These are phyloP conservation scores for Diphasiastrum complanatum DNA, from an alignment of 83 land plant genomes.

Conservation along the genomic window DNA sequence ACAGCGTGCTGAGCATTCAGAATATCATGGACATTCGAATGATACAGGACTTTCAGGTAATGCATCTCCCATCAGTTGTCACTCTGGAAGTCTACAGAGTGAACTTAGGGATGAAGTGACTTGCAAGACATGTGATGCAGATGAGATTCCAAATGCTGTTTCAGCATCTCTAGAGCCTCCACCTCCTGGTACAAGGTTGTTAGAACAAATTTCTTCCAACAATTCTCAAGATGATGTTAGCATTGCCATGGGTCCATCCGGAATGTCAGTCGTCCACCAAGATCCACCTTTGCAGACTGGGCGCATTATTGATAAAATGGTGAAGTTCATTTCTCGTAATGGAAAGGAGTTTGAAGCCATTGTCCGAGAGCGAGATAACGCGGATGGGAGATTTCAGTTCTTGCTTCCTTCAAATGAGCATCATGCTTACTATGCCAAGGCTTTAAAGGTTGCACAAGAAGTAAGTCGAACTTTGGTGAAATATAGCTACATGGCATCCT, in stretches of 20 bases:
- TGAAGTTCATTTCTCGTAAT: conserved; percentile 62
- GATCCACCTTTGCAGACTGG: conserved; percentile 59
- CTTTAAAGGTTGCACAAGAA: conserved; percentile 47
- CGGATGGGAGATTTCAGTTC: conserved; percentile 52
- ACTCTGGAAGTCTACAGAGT: no score
- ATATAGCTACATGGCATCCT: background rate
- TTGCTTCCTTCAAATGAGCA: conserved; percentile 50
- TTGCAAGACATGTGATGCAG: background rate
- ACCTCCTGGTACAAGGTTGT: background rate
- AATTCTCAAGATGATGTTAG: background rate
- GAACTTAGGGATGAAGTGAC: no score
- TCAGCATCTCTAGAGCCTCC: background rate
- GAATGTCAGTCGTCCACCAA: conserved; percentile 3
- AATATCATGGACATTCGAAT: no score
- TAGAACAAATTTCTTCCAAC: no score
- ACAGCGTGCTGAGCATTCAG: no score
- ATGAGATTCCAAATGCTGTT: background rate
- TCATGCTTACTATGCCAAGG: conserved; percentile 53
- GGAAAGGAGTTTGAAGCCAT: conserved; percentile 65
- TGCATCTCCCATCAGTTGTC: no score
- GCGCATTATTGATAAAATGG: conserved; percentile 50
- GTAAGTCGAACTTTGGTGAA: conserved; percentile 20
- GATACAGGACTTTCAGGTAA: no score
- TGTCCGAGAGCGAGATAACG: conserved; percentile 48
- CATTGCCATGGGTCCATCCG: conserved; percentile 1